Conservation (phyloP, 192 early-diverging fungal genomes). For the Entrophospora sp. region DNA sequence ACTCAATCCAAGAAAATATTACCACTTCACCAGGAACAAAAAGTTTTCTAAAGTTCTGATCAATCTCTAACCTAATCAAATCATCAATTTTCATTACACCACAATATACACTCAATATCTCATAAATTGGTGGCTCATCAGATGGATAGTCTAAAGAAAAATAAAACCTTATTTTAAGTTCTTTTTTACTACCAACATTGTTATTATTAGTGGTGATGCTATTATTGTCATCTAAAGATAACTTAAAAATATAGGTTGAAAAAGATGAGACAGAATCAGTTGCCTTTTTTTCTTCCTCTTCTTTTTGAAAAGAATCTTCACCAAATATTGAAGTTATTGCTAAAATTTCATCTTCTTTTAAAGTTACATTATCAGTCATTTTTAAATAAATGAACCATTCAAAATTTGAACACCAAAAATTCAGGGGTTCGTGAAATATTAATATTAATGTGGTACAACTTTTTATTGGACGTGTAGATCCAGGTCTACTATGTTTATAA, state of each 20-base stretch:
- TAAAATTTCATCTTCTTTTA: no score
- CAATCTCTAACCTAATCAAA: slow-evolving; percentile 33
- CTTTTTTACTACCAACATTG: not conserved
- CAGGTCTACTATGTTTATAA: no score
- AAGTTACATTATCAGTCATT: no score
- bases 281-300: no score
- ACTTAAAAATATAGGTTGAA: slow-evolving; percentile 27
- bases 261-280: no score
- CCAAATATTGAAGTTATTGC: no score
- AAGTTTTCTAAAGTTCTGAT: slow-evolving; percentile 35
- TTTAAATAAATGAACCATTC: no score
- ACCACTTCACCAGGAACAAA: slow-evolving; percentile 54
- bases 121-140: slow-evolving; percentile 34
- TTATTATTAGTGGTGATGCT: slow-evolving; percentile 14
- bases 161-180: slow-evolving; percentile 25
- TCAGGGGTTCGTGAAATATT: no score
- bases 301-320: no score
- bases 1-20: slow-evolving; percentile 63
- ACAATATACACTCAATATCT: slow-evolving; percentile 46
- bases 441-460: no score
- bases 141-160: slow-evolving; percentile 43
- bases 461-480: no score
- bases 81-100: slow-evolving; percentile 37
- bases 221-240: slow-evolving; percentile 30
- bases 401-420: no score